phyloP scores from a whole-genome alignment of 441 rosid genomes.

The Populus trichocarpa region DNA sequence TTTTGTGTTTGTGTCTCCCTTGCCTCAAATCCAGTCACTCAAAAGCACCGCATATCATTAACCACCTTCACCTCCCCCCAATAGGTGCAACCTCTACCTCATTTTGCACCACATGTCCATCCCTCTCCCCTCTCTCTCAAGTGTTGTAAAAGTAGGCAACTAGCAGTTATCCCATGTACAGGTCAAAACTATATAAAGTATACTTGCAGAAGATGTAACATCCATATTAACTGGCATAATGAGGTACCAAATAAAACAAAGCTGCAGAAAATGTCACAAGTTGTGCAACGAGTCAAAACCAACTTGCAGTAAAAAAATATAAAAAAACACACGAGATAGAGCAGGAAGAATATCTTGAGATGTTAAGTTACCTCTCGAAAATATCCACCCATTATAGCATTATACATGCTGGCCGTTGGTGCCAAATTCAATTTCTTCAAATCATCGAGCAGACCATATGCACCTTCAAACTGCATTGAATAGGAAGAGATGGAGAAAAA shows the following conservation, averaged over 20 bases:
- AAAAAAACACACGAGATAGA: constrained; percentile 1
- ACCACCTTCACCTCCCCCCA: neutral
- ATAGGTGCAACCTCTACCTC: neutral
- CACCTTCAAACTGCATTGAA: constrained; percentile 65
- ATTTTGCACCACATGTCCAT: neutral
- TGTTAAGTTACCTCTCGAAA: constrained; percentile 59
- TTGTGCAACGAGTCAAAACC: neutral
- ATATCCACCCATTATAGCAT: constrained; percentile 70
- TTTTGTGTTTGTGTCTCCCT: neutral
- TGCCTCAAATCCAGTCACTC: neutral
- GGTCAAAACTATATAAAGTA: neutral
- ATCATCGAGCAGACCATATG: constrained; percentile 63
- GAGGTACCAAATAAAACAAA: neutral
- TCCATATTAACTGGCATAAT: neutral
- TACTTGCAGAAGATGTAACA: neutral
- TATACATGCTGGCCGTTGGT: constrained; percentile 68
- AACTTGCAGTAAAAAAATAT: neutral
- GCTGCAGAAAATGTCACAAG: neutral
- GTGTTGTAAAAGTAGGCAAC: neutral
- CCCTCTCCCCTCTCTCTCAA: neutral
- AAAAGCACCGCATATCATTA: neutral
- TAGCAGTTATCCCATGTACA: neutral
- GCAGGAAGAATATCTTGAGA: constrained; percentile 5
- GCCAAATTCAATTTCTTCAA: constrained; percentile 54
- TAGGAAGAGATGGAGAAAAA: neutral